Percentiles rank a stretch among this genome's conserved stretches.
Conservation (phyloP, 2,329 filamentous ascomycete genomes). For the Neonectria ditissima region DNA sequence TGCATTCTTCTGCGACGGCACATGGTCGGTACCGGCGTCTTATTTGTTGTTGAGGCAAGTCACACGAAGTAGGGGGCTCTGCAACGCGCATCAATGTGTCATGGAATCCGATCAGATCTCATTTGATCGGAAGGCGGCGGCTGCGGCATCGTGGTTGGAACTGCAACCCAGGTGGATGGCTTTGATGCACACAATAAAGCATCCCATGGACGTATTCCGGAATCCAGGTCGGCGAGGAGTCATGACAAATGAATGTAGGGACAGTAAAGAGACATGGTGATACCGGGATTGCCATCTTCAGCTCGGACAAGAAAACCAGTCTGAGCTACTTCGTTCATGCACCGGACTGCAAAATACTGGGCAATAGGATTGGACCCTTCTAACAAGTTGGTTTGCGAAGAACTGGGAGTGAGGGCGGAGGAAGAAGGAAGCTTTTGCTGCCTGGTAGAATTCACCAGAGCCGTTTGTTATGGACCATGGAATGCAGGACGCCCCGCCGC, state of each 20-base stretch:
- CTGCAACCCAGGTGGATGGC: neutral
- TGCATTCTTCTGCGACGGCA: conserved; percentile 28
- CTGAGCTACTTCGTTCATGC: neutral
- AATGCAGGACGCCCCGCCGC: neutral
- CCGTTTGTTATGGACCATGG: neutral
- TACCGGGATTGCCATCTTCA: neutral
- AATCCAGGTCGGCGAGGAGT: neutral
- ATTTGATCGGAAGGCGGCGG: neutral
- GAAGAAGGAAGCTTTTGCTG: neutral
- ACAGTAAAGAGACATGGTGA: too few species aligned
- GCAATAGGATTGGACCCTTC: neutral
- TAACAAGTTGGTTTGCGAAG: neutral
- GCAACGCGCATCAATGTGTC: conserved; percentile 2
- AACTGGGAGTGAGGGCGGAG: neutral
- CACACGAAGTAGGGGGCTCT: conserved; percentile 4
- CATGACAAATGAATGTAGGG: neutral
- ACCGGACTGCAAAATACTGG: neutral
- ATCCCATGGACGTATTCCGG: neutral
- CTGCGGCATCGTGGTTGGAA: neutral
- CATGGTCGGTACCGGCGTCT: conserved; percentile 35
- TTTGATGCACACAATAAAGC: neutral
- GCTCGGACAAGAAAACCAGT: neutral
- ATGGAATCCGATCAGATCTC: conserved; percentile 2
- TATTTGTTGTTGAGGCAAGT: conserved; percentile 30
- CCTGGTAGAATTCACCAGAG: neutral